These are phyloP conservation scores for Cardiosporidium cionae DNA, from an alignment of 169 alveolate species.

Conservation along the genomic window DNA sequence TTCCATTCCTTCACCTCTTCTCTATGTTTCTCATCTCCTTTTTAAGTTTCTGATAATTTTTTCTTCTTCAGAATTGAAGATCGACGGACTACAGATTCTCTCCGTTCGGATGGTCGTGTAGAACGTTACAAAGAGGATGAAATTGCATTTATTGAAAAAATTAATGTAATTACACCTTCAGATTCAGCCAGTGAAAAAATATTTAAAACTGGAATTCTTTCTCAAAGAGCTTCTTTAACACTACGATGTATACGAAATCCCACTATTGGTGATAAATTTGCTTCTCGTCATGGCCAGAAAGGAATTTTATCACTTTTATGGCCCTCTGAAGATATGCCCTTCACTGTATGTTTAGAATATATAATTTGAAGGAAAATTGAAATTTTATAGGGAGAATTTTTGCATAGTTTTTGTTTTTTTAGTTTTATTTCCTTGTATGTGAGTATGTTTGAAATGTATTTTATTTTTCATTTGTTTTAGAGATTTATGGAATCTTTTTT, in stretches of 20 bases:
- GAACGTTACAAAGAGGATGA: conserved; percentile 52
- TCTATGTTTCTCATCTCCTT: not conserved
- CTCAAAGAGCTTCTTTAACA: conserved; percentile 33
- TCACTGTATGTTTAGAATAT: conserved; percentile 53
- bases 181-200: conserved; percentile 9
- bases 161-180: conserved; percentile 33
- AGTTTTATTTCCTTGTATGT: not conserved
- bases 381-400: too few relatives aligned
- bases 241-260: conserved; percentile 78
- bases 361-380: too few relatives aligned
- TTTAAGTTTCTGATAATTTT: not conserved
- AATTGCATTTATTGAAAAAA: conserved; percentile 51
- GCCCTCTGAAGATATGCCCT: conserved; percentile 87
- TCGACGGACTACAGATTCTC: not conserved
- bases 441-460: not conserved
- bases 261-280: conserved; percentile 98
- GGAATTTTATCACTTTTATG: conserved; percentile 86
- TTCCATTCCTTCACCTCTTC: not conserved
- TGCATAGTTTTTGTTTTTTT: too few relatives aligned
- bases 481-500: too few relatives aligned
- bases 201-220: conserved; percentile 2
- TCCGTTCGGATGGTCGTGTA: conserved; percentile 24
- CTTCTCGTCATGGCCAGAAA: conserved; percentile 99
- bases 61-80: not conserved
- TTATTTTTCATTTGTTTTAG: not conserved